A percentile compares a stretch with the other conserved stretches of the same genome.
These are phyloP conservation scores for Geranium incanum DNA, from an alignment of 441 rosid genomes.

Conservation along the genomic window DNA sequence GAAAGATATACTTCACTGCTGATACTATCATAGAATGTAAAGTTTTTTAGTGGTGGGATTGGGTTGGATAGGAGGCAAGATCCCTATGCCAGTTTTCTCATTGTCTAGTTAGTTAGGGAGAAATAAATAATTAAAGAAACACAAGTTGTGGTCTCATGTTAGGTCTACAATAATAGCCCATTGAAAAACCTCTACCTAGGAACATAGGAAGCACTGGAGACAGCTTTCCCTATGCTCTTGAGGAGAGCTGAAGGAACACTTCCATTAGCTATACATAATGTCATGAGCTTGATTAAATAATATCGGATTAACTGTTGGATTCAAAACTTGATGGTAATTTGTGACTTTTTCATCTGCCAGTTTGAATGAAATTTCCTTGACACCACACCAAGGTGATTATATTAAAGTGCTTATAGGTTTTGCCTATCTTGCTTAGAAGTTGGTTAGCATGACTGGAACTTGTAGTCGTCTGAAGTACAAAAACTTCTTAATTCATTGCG, in stretches of 20 bases:
- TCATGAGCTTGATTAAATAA: not conserved
- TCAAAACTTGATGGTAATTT: not conserved
- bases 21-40: not conserved
- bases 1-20: not conserved
- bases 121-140: not conserved
- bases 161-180: not conserved
- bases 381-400: not conserved
- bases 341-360: not conserved
- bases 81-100: not conserved
- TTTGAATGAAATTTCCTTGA: not conserved
- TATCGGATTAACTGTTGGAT: not conserved
- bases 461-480: too few relatives aligned
- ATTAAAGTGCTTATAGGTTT: not conserved
- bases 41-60: not conserved
- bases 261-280: not conserved
- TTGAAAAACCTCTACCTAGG: not conserved
- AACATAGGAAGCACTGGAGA: not conserved
- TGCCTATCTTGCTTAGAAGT: not conserved
- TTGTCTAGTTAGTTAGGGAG: not conserved
- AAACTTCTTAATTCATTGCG: too few relatives aligned
- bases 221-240: not conserved
- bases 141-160: not conserved
- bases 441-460: not conserved
- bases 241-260: not conserved
- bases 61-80: not conserved